Percentiles rank a stretch among this genome's conserved stretches.
These are phyloP conservation scores for Wickerhamia fluorescens DNA, from an alignment of 805 yeast species.

Conservation along the genomic window DNA sequence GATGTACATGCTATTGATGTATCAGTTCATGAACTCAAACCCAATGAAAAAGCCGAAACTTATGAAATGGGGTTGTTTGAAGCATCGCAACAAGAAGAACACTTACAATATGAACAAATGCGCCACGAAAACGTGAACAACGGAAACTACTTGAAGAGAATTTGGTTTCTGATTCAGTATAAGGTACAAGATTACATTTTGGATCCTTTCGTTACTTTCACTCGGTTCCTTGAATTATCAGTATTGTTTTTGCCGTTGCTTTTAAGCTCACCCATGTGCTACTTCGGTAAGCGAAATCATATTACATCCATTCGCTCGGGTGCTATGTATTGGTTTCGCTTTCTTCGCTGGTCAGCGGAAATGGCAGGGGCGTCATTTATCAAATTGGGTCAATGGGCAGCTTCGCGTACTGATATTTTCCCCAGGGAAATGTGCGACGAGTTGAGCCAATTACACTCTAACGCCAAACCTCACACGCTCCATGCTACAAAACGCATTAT, in stretches of 20 bases:
- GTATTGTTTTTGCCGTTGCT: conserved; percentile 65
- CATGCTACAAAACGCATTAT: conserved; percentile 52
- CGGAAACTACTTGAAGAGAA: conserved; percentile 19
- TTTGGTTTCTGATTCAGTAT: conserved; percentile 36
- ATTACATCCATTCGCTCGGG: conserved; percentile 43
- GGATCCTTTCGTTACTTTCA: conserved; percentile 64
- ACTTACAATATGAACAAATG: conserved; percentile 25
- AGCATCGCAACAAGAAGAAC: conserved; percentile 53
- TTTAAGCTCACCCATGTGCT: conserved; percentile 55
- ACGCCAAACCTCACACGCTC: conserved; percentile 69
- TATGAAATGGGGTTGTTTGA: conserved; percentile 60
- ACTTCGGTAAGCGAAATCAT: conserved; percentile 40
- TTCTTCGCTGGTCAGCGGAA: conserved; percentile 63
- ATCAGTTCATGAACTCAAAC: conserved; percentile 32
- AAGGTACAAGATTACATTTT: conserved; percentile 45
- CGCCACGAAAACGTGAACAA: conserved; percentile 19
- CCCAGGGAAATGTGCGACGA: conserved; percentile 72
- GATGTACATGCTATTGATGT: conserved; percentile 27
- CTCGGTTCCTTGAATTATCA: conserved; percentile 64
- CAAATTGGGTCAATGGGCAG: conserved; percentile 98
- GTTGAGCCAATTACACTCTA: conserved; percentile 71
- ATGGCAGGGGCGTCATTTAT: conserved; percentile 88
- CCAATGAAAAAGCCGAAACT: conserved; percentile 51
- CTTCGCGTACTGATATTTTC: conserved; percentile 91
- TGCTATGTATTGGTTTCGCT: conserved; percentile 60